Percentiles rank a stretch among this genome's conserved stretches.
phyloP scores from a whole-genome alignment of 768 basidiomycete genomes.

The Boletus reticuloceps region DNA sequence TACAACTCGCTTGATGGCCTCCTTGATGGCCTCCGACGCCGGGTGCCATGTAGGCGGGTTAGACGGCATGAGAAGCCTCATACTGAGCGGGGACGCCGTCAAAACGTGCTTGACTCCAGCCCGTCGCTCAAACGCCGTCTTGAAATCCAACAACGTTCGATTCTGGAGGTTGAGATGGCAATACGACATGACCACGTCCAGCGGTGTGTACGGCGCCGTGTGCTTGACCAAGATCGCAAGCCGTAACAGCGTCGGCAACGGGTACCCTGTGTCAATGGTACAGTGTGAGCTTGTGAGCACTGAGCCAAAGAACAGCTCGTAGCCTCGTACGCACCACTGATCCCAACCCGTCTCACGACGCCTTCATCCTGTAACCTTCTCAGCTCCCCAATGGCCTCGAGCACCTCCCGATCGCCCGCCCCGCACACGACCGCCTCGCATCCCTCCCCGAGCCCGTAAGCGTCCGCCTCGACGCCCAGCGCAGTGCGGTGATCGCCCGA shows the following conservation, averaged over 20 bases:
- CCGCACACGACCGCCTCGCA: constrained; percentile 58
- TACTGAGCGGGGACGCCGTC: constrained; percentile 79
- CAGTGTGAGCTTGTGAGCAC: no score
- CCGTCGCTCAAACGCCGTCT: constrained; percentile 53
- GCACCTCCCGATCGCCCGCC: constrained; percentile 67
- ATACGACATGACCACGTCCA: constrained; percentile 81
- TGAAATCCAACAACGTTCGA: constrained; percentile 53
- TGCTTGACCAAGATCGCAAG: constrained; percentile 71
- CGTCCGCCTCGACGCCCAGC: constrained; percentile 47
- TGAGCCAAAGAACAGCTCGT: no score
- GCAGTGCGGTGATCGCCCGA: constrained; percentile 59
- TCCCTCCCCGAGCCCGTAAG: constrained; percentile 64
- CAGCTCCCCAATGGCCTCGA: constrained; percentile 66
- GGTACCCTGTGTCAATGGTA: constrained; percentile 52
- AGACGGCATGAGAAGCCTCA: constrained; percentile 66
- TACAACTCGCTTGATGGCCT: constrained; percentile 41
- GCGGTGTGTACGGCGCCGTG: constrained; percentile 61
- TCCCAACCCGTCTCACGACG: constrained; percentile 68
- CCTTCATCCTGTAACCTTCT: constrained; percentile 71
- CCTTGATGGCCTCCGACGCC: constrained; percentile 50
- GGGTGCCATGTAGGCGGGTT: constrained; percentile 73
- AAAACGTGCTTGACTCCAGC: constrained; percentile 68
- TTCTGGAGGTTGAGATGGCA: constrained; percentile 80
- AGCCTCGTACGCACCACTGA: constrained; percentile 63
- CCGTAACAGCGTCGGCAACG: constrained; percentile 81